Percentiles rank a stretch among this genome's conserved stretches.
These are phyloP conservation scores for Sungouiella thailandica DNA, from an alignment of 805 yeast species.

Conservation along the genomic window DNA sequence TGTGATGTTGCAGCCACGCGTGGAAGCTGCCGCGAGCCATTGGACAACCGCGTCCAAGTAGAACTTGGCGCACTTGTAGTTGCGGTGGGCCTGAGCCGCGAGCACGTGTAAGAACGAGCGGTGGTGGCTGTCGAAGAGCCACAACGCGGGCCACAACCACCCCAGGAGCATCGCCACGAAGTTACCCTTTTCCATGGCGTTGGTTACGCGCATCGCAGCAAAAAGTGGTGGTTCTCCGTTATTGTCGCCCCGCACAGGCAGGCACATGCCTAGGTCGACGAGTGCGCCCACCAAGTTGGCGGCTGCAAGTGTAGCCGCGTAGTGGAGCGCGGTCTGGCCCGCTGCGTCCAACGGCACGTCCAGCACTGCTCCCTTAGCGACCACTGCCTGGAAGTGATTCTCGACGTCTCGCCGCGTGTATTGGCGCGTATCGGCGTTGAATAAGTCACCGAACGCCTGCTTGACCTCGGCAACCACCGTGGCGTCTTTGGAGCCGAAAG, in stretches of 20 bases:
- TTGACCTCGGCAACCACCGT: slow-evolving; percentile 31
- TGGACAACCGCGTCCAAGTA: slow-evolving; percentile 32
- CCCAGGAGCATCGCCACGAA: slow-evolving; percentile 64
- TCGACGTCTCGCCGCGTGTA: slow-evolving; percentile 21
- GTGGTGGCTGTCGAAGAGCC: slow-evolving; percentile 51
- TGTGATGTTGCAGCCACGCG: too few relatives aligned
- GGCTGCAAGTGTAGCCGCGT: slow-evolving; percentile 39
- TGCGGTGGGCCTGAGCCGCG: slow-evolving; percentile 40
- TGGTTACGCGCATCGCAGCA: slow-evolving; percentile 79
- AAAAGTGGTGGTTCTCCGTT: slow-evolving; percentile 37
- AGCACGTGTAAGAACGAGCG: slow-evolving; percentile 87
- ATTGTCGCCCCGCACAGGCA: slow-evolving; percentile 36
- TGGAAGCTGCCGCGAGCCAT: slow-evolving; percentile 16
- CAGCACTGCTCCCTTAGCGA: slow-evolving; percentile 15
- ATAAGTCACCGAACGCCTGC: slow-evolving; percentile 28
- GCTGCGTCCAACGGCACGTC: slow-evolving; percentile 37
- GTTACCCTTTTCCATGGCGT: slow-evolving; percentile 71
- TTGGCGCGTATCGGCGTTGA: slow-evolving; percentile 28
- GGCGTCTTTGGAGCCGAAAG: slow-evolving; percentile 24
- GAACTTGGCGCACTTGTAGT: slow-evolving; percentile 30
- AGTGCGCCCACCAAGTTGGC: slow-evolving; percentile 29
- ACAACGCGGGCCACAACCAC: slow-evolving; percentile 58
- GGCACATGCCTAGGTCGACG: slow-evolving; percentile 29
- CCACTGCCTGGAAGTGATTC: slow-evolving; percentile 18
- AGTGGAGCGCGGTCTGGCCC: slow-evolving; percentile 41